Evolutionary conservation across 345 rosid genomes (phyloP).

Genomic region (Turritis glabra): DNA sequence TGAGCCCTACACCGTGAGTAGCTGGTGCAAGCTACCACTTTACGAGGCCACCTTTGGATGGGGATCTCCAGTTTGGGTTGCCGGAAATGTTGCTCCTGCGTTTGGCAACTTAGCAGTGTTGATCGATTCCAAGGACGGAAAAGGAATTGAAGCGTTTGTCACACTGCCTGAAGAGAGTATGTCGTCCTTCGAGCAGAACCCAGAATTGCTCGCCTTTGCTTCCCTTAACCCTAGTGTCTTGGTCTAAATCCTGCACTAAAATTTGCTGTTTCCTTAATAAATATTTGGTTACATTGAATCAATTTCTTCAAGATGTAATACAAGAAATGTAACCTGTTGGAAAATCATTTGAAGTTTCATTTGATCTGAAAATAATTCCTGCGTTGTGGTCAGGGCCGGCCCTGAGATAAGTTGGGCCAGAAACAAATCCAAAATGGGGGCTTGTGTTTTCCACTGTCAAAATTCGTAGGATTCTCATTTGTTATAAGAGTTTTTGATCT

Average conservation of each 20-base stretch:
- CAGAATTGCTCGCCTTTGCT: conserved; percentile 44
- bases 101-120: conserved; percentile 30
- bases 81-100: neutral
- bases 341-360: neutral
- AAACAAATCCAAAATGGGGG: too few relatives aligned
- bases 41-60: conserved; percentile 52
- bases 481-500: too few relatives aligned
- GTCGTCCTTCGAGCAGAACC: conserved; percentile 43
- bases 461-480: too few relatives aligned
- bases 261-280: neutral
- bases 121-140: conserved; percentile 38
- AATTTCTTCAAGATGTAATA: neutral
- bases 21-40: conserved; percentile 48
- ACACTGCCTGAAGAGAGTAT: conserved; percentile 47
- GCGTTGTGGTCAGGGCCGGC: too few relatives aligned
- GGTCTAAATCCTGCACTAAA: neutral
- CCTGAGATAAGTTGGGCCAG: too few relatives aligned
- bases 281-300: neutral
- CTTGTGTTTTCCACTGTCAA: too few relatives aligned
- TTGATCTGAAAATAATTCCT: too few relatives aligned
- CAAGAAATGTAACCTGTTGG: neutral
- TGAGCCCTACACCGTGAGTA: conserved; percentile 35
- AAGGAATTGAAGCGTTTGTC: conserved; percentile 56
- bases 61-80: conserved; percentile 54
- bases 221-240: conserved; percentile 36